These are phyloP conservation scores for Ceratocystis cacaofunesta DNA, from an alignment of 2,329 filamentous ascomycete genomes.

Conservation along the genomic window DNA sequence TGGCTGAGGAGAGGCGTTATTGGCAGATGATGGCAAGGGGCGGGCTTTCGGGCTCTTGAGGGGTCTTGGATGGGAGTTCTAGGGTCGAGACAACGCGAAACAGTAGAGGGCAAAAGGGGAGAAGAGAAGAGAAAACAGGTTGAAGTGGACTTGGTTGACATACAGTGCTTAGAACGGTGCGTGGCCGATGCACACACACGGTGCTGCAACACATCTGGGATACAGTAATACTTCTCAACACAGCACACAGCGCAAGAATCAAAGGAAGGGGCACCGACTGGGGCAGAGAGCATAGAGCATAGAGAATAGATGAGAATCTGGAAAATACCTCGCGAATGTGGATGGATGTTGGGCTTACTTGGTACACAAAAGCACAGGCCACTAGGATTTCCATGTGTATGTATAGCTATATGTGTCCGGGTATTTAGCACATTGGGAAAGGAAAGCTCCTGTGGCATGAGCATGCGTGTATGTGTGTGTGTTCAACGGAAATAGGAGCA, in stretches of 20 bases:
- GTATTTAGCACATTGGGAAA: background rate
- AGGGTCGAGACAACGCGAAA: background rate
- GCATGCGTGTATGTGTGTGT: background rate
- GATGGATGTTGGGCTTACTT: background rate
- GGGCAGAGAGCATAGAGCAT: background rate
- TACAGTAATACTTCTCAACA: background rate
- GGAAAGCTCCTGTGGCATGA: background rate
- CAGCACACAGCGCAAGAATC: background rate
- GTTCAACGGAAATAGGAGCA: background rate
- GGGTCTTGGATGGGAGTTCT: background rate
- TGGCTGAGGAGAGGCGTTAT: background rate
- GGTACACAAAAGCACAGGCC: background rate
- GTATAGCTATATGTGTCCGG: background rate
- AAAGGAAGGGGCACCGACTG: background rate
- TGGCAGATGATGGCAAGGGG: background rate
- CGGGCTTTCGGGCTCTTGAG: background rate
- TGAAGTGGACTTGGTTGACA: background rate
- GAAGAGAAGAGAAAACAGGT: background rate
- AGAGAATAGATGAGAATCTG: background rate
- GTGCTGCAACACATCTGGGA: background rate
- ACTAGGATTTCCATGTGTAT: background rate
- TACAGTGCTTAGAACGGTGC: background rate
- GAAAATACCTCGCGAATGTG: background rate
- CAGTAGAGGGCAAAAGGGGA: background rate
- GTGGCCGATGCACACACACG: background rate